Evolutionary conservation across 1,284 basidiomycete genomes (phyloP).

Genomic region (Violaceomyces palustris): DNA sequence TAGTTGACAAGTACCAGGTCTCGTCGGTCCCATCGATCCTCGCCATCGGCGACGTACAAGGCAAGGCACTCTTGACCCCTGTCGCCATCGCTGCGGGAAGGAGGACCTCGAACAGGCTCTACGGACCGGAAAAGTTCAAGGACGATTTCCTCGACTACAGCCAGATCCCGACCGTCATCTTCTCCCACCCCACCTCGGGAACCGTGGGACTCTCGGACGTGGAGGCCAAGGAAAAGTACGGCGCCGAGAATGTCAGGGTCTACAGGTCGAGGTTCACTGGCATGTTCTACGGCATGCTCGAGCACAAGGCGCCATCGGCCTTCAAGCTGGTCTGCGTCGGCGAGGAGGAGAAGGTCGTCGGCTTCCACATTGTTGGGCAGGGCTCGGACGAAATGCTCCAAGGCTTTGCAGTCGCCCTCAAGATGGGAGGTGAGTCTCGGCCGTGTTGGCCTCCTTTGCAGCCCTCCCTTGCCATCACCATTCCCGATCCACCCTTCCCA

Average conservation of each 20-base stretch:
- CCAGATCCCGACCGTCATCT: slow-evolving; percentile 66
- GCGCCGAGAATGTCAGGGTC: slow-evolving; percentile 77
- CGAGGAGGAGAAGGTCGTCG: slow-evolving; percentile 86
- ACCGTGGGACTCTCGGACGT: slow-evolving; percentile 65
- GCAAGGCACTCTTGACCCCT: slow-evolving; percentile 89
- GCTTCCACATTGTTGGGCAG: slow-evolving; percentile 83
- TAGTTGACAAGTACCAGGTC: slow-evolving; percentile 82
- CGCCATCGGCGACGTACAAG: slow-evolving; percentile 85
- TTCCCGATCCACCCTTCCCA: too few relatives aligned
- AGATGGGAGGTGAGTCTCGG: slow-evolving; percentile 73
- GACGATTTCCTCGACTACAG: slow-evolving; percentile 82
- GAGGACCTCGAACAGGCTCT: slow-evolving; percentile 80
- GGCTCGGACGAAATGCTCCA: slow-evolving; percentile 83
- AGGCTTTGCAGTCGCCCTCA: slow-evolving; percentile 88
- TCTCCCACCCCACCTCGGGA: slow-evolving; percentile 38
- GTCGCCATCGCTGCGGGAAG: slow-evolving; percentile 96
- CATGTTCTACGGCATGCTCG: slow-evolving; percentile 52
- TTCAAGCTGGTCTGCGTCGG: slow-evolving; percentile 87
- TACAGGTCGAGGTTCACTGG: slow-evolving; percentile 62
- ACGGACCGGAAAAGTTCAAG: slow-evolving; percentile 77
- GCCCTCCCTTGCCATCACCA: too few relatives aligned
- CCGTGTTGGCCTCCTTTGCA: too few relatives aligned
- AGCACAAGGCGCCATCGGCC: slow-evolving; percentile 63
- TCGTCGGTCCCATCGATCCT: slow-evolving; percentile 67
- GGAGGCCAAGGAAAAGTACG: slow-evolving; percentile 79